These are phyloP conservation scores for Penicillium sp. DNA, from an alignment of 2,329 filamentous ascomycete species.

Conservation along the genomic window DNA sequence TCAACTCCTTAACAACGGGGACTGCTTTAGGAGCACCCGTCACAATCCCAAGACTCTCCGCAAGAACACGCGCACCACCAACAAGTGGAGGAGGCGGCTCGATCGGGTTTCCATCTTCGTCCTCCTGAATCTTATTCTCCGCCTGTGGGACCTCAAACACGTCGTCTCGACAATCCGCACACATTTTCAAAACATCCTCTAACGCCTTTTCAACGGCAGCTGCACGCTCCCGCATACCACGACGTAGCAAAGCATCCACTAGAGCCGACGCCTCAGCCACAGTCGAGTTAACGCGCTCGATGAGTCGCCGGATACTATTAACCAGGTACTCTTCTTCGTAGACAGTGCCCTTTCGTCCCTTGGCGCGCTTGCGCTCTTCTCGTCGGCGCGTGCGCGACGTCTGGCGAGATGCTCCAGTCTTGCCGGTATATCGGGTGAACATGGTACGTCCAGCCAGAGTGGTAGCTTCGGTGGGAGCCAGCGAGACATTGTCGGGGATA, in stretches of 20 bases:
- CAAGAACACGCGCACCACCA: slow-evolving; percentile 36
- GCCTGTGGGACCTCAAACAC: slow-evolving; percentile 54
- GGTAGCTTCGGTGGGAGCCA: slow-evolving; percentile 78
- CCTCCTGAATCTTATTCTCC: slow-evolving; percentile 5
- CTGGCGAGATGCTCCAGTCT: slow-evolving; percentile 57
- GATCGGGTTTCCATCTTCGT: slow-evolving; percentile 19
- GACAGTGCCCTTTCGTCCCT: slow-evolving; percentile 92
- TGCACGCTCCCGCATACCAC: slow-evolving; percentile 84
- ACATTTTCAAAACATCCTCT: slow-evolving; percentile 68
- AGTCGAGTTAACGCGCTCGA: slow-evolving; percentile 73
- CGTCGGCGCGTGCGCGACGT: slow-evolving; percentile 82
- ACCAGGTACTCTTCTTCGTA: slow-evolving; percentile 98
- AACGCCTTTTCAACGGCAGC: slow-evolving; percentile 70
- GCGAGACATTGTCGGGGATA: slow-evolving; percentile 84
- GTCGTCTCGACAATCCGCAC: slow-evolving; percentile 61
- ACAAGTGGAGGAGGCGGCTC: slow-evolving; percentile 26
- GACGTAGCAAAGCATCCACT: slow-evolving; percentile 69
- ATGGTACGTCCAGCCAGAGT: slow-evolving; percentile 75
- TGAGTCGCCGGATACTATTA: slow-evolving; percentile 74
- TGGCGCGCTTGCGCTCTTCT: slow-evolving; percentile 91
- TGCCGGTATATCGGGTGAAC: slow-evolving; percentile 87
- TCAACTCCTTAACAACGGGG: slow-evolving; percentile 51
- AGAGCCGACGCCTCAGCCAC: slow-evolving; percentile 69
- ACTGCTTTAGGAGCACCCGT: slow-evolving; percentile 38
- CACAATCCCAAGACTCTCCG: slow-evolving; percentile 39